Evolutionary conservation across 805 yeast species (phyloP).

Genomic region (Clavispora asparagi): DNA sequence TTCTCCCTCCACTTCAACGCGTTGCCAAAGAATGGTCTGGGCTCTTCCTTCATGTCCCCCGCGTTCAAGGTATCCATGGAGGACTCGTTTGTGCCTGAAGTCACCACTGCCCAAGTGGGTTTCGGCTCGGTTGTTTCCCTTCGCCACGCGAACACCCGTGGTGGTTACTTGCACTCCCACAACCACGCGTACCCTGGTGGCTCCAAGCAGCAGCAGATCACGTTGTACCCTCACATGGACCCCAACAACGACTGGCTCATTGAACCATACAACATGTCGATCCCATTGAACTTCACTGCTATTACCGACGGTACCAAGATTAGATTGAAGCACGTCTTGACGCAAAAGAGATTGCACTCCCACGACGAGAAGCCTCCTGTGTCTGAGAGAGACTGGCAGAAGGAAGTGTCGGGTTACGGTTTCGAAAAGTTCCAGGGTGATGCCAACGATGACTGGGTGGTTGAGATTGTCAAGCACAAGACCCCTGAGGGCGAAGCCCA

Average conservation of each 20-base stretch:
- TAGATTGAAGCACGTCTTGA: conserved; percentile 54
- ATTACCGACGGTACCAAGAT: conserved; percentile 65
- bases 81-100: conserved; percentile 55
- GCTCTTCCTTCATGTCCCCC: conserved; percentile 64
- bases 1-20: conserved; percentile 61
- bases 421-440: conserved; percentile 74
- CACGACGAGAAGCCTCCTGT: conserved; percentile 82
- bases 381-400: conserved; percentile 75
- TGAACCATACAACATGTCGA: conserved; percentile 60
- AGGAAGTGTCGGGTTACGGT: conserved; percentile 76
- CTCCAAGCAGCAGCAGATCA: conserved; percentile 79
- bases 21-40: conserved; percentile 61
- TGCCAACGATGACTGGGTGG: conserved; percentile 76
- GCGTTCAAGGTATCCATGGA: conserved; percentile 63
- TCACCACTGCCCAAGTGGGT: conserved; percentile 64
- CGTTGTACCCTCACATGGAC: conserved; percentile 76
- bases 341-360: conserved; percentile 70
- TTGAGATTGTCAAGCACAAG: conserved; percentile 58
- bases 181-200: conserved; percentile 67
- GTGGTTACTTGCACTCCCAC: conserved; percentile 85
- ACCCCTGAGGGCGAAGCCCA: conserved; percentile 51
- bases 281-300: conserved; percentile 56
- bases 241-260: conserved; percentile 66
- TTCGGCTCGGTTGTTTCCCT: conserved; percentile 62
- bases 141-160: conserved; percentile 65